Percentiles rank a stretch among this genome's conserved stretches.
These are phyloP conservation scores for Dothiorella sarmentorum DNA, from an alignment of 2,329 filamentous ascomycete genomes.

Conservation along the genomic window DNA sequence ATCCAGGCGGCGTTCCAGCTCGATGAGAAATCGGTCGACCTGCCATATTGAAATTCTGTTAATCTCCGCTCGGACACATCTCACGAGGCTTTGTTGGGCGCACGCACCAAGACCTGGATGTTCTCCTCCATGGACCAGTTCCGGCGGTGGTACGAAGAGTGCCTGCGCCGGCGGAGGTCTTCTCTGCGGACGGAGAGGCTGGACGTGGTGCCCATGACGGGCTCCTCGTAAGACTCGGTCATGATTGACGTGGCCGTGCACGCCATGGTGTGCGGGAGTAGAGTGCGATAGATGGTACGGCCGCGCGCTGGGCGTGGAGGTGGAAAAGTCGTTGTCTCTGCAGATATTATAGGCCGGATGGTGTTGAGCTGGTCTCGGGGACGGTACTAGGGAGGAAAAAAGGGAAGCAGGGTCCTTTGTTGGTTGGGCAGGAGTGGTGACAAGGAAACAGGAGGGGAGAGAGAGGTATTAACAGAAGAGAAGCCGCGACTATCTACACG, in stretches of 20 bases:
- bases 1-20: slow-evolving; percentile 82
- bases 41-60: slow-evolving; percentile 34
- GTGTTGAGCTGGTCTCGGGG: neutral
- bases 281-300: neutral
- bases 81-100: slow-evolving; percentile 11
- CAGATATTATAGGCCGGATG: neutral
- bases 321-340: neutral
- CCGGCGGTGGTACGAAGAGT: slow-evolving; percentile 46
- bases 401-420: too few relatives aligned
- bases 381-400: too few relatives aligned
- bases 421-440: neutral
- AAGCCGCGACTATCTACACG: slow-evolving; percentile 12
- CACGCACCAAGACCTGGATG: slow-evolving; percentile 41
- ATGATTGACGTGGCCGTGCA: slow-evolving; percentile 23
- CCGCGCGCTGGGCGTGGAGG: neutral
- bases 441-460: neutral
- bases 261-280: slow-evolving; percentile 25
- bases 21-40: slow-evolving; percentile 78
- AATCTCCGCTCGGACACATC: slow-evolving; percentile 20
- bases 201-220: slow-evolving; percentile 39
- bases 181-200: slow-evolving; percentile 31
- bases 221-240: slow-evolving; percentile 43
- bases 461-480: neutral
- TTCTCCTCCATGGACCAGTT: slow-evolving; percentile 48
- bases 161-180: slow-evolving; percentile 40